Evolutionary conservation across 345 rosid genomes (phyloP).

Genomic region (Cardamine occulta): DNA sequence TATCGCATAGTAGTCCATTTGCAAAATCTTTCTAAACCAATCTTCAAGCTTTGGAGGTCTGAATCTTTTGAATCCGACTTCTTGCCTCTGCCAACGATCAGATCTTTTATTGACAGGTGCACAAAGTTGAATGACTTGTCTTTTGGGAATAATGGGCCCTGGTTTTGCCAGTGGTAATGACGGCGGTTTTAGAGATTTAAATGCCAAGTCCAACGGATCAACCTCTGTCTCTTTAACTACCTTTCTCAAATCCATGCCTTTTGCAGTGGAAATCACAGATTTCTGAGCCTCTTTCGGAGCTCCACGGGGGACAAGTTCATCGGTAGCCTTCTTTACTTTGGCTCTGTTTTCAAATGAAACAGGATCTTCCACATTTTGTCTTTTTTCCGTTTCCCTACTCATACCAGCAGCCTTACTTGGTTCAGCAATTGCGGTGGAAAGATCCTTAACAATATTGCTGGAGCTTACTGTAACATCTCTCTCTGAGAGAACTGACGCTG

Average conservation of each 20-base stretch:
- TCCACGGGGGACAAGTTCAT: slow-evolving; percentile 44
- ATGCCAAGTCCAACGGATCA: slow-evolving; percentile 59
- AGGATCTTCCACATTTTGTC: slow-evolving; percentile 39
- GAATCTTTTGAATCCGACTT: slow-evolving; percentile 71
- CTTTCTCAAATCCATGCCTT: slow-evolving; percentile 55
- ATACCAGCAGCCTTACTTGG: slow-evolving; percentile 49
- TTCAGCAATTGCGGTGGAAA: slow-evolving; percentile 47
- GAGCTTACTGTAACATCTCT: slow-evolving; percentile 42
- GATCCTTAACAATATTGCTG: slow-evolving; percentile 34
- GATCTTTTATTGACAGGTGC: slow-evolving; percentile 61
- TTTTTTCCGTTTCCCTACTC: slow-evolving; percentile 48
- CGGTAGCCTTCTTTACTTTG: slow-evolving; percentile 42
- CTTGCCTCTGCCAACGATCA: slow-evolving; percentile 60
- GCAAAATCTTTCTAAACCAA: slow-evolving; percentile 90
- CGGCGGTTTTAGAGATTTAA: slow-evolving; percentile 52
- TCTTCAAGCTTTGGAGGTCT: slow-evolving; percentile 88
- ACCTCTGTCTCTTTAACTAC: slow-evolving; percentile 49
- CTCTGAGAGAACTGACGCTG: slow-evolving; percentile 38
- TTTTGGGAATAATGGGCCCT: slow-evolving; percentile 64
- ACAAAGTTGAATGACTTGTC: slow-evolving; percentile 91
- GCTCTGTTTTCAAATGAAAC: slow-evolving; percentile 42
- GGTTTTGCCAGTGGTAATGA: slow-evolving; percentile 51
- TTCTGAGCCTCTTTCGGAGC: slow-evolving; percentile 42
- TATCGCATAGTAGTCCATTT: slow-evolving; percentile 75
- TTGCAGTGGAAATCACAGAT: slow-evolving; percentile 45